These are phyloP conservation scores for Aspergillus sp. DNA, from an alignment of 2,329 filamentous ascomycete genomes.

Conservation along the genomic window DNA sequence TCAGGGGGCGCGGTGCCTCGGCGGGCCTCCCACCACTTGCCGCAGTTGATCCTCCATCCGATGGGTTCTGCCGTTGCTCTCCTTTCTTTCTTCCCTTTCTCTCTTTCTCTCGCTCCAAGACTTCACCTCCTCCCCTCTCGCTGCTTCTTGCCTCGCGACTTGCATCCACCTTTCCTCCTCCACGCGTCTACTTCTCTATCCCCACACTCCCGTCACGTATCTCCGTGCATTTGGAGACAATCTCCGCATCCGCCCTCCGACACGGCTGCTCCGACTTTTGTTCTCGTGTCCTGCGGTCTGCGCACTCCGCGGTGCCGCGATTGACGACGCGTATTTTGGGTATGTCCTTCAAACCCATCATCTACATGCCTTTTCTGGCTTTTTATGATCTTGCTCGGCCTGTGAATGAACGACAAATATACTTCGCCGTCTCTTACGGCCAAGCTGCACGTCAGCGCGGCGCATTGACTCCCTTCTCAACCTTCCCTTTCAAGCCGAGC, in stretches of 20 bases:
- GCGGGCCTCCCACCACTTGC: conserved; percentile 33
- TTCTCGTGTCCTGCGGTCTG: conserved; percentile 11
- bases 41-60: conserved; percentile 26
- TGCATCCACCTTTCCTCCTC: conserved; percentile 8
- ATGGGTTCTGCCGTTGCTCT: conserved; percentile 27
- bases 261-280: conserved; percentile 4
- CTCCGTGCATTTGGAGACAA: conserved; percentile 12
- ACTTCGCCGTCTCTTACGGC: neutral
- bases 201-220: conserved; percentile 3
- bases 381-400: neutral
- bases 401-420: neutral
- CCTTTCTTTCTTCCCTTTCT: conserved; percentile 25
- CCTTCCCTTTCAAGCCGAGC: neutral
- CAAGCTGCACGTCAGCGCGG: conserved; percentile 2
- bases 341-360: conserved; percentile 10
- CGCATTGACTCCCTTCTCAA: neutral
- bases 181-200: conserved; percentile 2
- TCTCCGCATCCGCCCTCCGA: conserved; percentile 8
- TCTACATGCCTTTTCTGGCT: neutral
- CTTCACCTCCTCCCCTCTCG: conserved; percentile 7
- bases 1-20: conserved; percentile 25
- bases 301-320: conserved; percentile 15
- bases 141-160: conserved; percentile 7
- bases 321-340: conserved; percentile 22
- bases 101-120: conserved; percentile 7